Evolutionary conservation across 768 basidiomycete species (phyloP).

Genomic region (Auricularia sp.): DNA sequence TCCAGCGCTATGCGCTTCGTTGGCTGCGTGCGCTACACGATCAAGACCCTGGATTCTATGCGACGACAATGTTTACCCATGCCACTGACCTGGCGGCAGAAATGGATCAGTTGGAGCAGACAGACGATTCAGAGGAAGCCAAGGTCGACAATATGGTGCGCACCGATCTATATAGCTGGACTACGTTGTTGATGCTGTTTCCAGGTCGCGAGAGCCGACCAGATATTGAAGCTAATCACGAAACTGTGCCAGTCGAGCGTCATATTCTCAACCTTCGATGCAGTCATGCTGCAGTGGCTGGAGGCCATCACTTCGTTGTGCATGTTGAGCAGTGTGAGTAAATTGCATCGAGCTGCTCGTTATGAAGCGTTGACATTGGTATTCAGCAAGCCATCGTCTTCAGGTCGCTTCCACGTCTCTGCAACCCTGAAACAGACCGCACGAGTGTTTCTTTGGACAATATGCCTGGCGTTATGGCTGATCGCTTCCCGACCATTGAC

Average conservation of each 20-base stretch:
- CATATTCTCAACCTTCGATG: conserved; percentile 47
- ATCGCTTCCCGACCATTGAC: conserved; percentile 29
- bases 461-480: conserved; percentile 17
- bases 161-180: not conserved
- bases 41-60: conserved; percentile 45
- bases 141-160: conserved; percentile 3
- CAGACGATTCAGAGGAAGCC: not conserved
- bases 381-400: conserved; percentile 5
- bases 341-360: not conserved
- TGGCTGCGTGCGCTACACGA: conserved; percentile 68
- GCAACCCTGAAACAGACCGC: conserved; percentile 44
- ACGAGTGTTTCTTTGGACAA: conserved; percentile 27
- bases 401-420: conserved; percentile 37
- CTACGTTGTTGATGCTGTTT: conserved; percentile 1
- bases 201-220: conserved; percentile 24
- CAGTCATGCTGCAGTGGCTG: conserved; percentile 51
- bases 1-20: conserved; percentile 44
- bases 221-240: conserved; percentile 39
- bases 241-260: conserved; percentile 44
- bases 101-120: conserved; percentile 1
- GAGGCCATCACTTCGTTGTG: conserved; percentile 38
- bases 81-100: conserved; percentile 37
- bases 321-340: not conserved
- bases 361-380: not conserved
- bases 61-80: conserved; percentile 40